A percentile compares a stretch with the other conserved stretches of the same genome.
phyloP scores from a whole-genome alignment of 805 yeast genomes.

The Phaffomyces thermotolerans region DNA sequence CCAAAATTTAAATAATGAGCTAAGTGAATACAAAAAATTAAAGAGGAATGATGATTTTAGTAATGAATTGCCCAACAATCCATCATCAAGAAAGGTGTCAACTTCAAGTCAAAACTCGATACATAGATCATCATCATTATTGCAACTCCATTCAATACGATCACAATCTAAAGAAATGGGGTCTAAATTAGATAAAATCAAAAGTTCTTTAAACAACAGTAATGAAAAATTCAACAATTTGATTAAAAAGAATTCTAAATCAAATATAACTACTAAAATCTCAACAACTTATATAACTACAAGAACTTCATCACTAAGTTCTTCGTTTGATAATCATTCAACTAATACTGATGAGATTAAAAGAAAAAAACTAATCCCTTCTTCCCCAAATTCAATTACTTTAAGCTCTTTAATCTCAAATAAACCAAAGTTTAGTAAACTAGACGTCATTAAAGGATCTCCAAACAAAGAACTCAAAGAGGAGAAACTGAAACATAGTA shows the following conservation, averaged over 20 bases:
- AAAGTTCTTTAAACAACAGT: conserved; percentile 19
- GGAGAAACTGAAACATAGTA: neutral
- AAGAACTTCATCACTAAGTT: conserved; percentile 11
- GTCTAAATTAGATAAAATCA: conserved; percentile 22
- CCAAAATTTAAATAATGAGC: conserved; percentile 23
- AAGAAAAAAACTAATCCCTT: conserved; percentile 11
- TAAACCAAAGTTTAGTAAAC: neutral
- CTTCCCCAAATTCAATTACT: conserved; percentile 21
- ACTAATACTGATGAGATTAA: neutral
- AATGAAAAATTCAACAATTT: conserved; percentile 3
- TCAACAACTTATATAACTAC: conserved; percentile 18
- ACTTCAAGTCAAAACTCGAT: too few species aligned
- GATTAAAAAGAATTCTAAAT: conserved; percentile 10
- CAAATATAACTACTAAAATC: conserved; percentile 17
- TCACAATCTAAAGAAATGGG: conserved; percentile 25
- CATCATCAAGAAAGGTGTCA: too few species aligned
- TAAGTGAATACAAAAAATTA: conserved; percentile 11
- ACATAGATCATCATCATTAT: too few species aligned
- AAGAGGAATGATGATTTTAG: conserved; percentile 1
- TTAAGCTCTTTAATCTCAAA: conserved; percentile 14
- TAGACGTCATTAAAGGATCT: conserved; percentile 21
- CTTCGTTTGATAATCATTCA: too few species aligned
- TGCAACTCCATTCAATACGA: conserved; percentile 24
- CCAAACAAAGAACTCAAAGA: conserved; percentile 13
- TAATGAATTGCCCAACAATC: conserved; percentile 3